Conservation (phyloP, 495 filamentous ascomycete species). For the Letharia columbiana region DNA sequence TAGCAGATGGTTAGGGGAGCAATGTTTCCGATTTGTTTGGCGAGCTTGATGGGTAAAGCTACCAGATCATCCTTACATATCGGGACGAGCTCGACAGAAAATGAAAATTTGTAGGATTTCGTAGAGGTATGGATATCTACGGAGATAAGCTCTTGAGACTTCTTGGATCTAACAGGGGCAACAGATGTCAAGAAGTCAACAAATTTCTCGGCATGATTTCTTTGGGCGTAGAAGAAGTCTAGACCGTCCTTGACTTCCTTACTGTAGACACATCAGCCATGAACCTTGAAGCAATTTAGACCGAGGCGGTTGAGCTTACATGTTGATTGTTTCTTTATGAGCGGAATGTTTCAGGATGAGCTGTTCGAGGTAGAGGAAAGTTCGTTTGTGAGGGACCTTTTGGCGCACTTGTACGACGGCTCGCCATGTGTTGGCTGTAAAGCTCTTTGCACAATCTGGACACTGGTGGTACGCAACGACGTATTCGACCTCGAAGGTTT, state of each 20-base stretch:
- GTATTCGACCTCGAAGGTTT: slow-evolving; percentile 90
- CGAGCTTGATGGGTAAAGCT: slow-evolving; percentile 80
- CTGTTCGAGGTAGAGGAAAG: slow-evolving; percentile 94
- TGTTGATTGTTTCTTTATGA: slow-evolving; percentile 90
- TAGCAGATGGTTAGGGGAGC: slow-evolving; percentile 72
- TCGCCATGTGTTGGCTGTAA: slow-evolving; percentile 83
- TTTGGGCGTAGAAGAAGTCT: slow-evolving; percentile 84
- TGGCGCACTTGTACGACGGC: slow-evolving; percentile 89
- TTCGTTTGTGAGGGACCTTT: slow-evolving; percentile 94
- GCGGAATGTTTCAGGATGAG: slow-evolving; percentile 88
- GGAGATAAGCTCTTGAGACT: slow-evolving; percentile 85
- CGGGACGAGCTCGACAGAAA: slow-evolving; percentile 75
- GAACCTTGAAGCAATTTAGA: background rate
- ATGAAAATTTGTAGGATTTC: slow-evolving; percentile 89
- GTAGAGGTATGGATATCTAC: slow-evolving; percentile 83
- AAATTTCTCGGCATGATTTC: slow-evolving; percentile 89
- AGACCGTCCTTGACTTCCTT: slow-evolving; percentile 89
- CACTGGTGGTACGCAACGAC: slow-evolving; percentile 84
- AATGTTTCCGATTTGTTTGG: slow-evolving; percentile 78
- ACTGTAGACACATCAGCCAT: background rate
- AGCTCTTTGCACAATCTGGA: slow-evolving; percentile 86
- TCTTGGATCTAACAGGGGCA: slow-evolving; percentile 68
- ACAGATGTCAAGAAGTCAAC: slow-evolving; percentile 82
- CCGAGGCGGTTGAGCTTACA: slow-evolving; percentile 29
- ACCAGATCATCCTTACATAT: slow-evolving; percentile 96